Percentiles rank a stretch among this genome's conserved stretches.
phyloP scores from a whole-genome alignment of 768 basidiomycete species.

The Rhodotorula toruloides region DNA sequence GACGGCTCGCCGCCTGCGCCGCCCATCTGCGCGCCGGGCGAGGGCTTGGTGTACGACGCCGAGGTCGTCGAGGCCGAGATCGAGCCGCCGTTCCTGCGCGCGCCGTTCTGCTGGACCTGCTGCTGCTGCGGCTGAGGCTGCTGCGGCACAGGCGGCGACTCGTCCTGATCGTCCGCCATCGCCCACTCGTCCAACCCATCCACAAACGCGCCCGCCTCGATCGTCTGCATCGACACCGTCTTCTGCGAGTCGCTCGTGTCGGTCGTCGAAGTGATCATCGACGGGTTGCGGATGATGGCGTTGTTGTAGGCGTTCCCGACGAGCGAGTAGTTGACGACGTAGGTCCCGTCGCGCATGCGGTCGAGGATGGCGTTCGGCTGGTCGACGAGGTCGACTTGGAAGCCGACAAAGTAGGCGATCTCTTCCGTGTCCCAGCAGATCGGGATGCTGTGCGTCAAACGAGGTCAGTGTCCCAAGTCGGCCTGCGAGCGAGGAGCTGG shows the following conservation, averaged over 20 bases:
- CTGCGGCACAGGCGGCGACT: neutral
- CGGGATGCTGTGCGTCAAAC: conserved; percentile 59
- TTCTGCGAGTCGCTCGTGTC: conserved; percentile 5
- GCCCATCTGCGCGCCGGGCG: conserved; percentile 8
- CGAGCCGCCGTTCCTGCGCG: neutral
- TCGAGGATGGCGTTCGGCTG: conserved; percentile 79
- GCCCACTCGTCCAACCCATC: neutral
- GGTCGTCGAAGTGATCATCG: neutral
- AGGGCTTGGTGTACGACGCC: neutral
- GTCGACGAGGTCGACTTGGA: conserved; percentile 89
- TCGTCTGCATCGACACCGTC: conserved; percentile 29
- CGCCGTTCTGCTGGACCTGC: neutral
- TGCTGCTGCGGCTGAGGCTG: neutral
- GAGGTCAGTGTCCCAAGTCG: neutral
- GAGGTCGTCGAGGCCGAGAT: neutral
- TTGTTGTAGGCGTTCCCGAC: conserved; percentile 21
- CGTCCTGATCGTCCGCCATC: conserved; percentile 12
- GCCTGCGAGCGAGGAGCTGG: conserved; percentile 44
- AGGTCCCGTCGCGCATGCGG: conserved; percentile 59
- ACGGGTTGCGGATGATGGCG: conserved; percentile 16
- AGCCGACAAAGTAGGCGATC: conserved; percentile 82
- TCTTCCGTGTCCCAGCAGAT: conserved; percentile 70
- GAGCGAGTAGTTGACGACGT: conserved; percentile 59
- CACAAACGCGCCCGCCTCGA: conserved; percentile 5
- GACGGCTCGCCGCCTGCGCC: conserved; percentile 15